Evolutionary conservation across 208 protist genomes (phyloP).

Genomic region (Trypanosoma lewisi): DNA sequence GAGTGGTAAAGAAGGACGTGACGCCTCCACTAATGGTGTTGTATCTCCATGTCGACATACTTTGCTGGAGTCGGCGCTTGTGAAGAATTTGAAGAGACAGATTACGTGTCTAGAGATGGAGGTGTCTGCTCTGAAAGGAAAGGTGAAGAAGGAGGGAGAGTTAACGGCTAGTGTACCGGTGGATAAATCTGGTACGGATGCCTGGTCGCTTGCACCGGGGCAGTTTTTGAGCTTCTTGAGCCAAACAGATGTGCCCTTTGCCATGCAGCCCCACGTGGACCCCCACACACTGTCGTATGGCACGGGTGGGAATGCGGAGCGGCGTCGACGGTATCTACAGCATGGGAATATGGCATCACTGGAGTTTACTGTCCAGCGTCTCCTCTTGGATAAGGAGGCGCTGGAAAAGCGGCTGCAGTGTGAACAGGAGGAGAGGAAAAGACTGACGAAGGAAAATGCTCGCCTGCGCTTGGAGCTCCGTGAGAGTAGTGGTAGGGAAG

Average conservation of each 20-base stretch:
- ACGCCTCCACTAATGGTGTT: not conserved
- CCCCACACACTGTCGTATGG: not conserved
- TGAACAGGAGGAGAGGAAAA: constrained; percentile 34
- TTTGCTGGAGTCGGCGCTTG: constrained; percentile 38
- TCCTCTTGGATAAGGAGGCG: constrained; percentile 39
- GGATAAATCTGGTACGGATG: not conserved
- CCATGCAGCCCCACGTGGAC: constrained; percentile 1
- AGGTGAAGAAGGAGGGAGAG: constrained; percentile 14
- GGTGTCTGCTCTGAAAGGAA: constrained; percentile 31
- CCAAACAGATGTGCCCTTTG: not conserved
- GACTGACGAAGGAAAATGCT: constrained; percentile 38
- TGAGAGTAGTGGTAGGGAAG: constrained; percentile 19
- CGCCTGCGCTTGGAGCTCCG: constrained; percentile 37
- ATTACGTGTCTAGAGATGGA: constrained; percentile 62
- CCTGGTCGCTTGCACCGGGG: not conserved
- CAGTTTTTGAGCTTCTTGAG: not conserved
- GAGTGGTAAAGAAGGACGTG: not conserved
- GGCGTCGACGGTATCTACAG: not conserved
- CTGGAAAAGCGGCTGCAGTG: constrained; percentile 33
- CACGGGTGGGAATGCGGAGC: not conserved
- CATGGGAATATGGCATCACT: constrained; percentile 33
- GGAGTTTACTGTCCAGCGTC: constrained; percentile 42
- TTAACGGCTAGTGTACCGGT: not conserved
- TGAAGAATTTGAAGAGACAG: constrained; percentile 71
- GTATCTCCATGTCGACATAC: not conserved